Conservation (phyloP, 140 eudicot genomes). For the Cichorium intybus region DNA sequence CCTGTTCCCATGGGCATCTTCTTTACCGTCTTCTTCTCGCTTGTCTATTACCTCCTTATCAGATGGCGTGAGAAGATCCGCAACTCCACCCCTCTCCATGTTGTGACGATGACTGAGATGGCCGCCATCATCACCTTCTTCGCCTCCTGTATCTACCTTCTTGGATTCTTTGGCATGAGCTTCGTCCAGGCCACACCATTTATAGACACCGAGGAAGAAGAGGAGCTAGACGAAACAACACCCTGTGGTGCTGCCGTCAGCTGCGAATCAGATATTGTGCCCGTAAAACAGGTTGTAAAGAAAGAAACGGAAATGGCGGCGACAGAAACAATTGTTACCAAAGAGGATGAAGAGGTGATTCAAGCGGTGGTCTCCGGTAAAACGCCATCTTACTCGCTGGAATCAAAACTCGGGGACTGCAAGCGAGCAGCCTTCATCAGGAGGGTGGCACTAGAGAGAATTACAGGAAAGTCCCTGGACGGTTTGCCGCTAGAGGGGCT, state of each 20-base stretch:
- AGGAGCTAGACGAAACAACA: background rate
- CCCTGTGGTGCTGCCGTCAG: background rate
- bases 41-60: too few relatives aligned
- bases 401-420: slow-evolving; percentile 36
- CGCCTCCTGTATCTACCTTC: too few relatives aligned
- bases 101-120: slow-evolving; percentile 34
- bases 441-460: too few relatives aligned
- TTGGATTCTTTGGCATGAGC: slow-evolving; percentile 36
- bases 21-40: slow-evolving; percentile 41
- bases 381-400: slow-evolving; percentile 33
- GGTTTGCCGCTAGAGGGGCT: too few relatives aligned
- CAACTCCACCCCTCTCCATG: slow-evolving; percentile 44
- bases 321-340: background rate
- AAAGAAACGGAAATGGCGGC: too few relatives aligned
- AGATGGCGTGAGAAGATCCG: too few relatives aligned
- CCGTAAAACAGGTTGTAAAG: too few relatives aligned
- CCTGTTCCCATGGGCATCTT: slow-evolving; percentile 37
- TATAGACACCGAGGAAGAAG: background rate
- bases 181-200: too few relatives aligned
- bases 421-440: slow-evolving; percentile 29
- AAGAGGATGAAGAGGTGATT: slow-evolving; percentile 29
- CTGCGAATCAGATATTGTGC: too few relatives aligned
- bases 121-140: slow-evolving; percentile 27
- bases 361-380: too few relatives aligned
- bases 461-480: slow-evolving; percentile 22